These are phyloP conservation scores for Naganishia antarctica DNA, from an alignment of 768 basidiomycete species.

Conservation along the genomic window DNA sequence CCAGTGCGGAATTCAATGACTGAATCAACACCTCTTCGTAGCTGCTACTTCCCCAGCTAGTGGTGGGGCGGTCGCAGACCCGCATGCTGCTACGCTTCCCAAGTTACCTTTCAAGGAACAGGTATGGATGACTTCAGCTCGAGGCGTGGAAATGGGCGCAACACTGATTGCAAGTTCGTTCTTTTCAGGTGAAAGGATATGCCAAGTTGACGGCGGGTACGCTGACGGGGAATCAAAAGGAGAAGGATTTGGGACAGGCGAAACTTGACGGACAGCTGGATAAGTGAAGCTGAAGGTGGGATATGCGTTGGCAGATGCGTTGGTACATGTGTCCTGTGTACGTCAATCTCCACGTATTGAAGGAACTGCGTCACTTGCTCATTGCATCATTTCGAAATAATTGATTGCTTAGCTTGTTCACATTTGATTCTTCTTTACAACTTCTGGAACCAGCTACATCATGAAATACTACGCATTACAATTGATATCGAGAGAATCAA, in stretches of 20 bases:
- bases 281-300: too few relatives aligned
- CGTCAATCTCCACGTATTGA: too few relatives aligned
- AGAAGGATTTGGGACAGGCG: constrained; percentile 18
- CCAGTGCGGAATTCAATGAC: not conserved
- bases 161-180: too few relatives aligned
- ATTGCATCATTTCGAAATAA: too few relatives aligned
- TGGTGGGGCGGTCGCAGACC: constrained; percentile 7
- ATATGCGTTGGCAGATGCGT: too few relatives aligned
- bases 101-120: constrained; percentile 20
- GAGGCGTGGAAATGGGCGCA: too few relatives aligned
- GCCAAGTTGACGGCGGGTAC: constrained; percentile 19
- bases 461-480: too few relatives aligned
- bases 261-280: constrained; percentile 23
- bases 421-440: too few relatives aligned
- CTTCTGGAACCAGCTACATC: too few relatives aligned
- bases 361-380: too few relatives aligned
- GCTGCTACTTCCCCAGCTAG: not conserved
- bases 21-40: not conserved
- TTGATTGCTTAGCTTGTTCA: too few relatives aligned
- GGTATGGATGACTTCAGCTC: not conserved
- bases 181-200: constrained; percentile 16
- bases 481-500: not conserved
- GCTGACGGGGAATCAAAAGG: not conserved
- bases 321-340: too few relatives aligned
- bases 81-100: not conserved